Percentiles rank a stretch among this genome's conserved stretches.
Evolutionary conservation across 768 basidiomycete species (phyloP).

Genomic region (Mycena floridula): DNA sequence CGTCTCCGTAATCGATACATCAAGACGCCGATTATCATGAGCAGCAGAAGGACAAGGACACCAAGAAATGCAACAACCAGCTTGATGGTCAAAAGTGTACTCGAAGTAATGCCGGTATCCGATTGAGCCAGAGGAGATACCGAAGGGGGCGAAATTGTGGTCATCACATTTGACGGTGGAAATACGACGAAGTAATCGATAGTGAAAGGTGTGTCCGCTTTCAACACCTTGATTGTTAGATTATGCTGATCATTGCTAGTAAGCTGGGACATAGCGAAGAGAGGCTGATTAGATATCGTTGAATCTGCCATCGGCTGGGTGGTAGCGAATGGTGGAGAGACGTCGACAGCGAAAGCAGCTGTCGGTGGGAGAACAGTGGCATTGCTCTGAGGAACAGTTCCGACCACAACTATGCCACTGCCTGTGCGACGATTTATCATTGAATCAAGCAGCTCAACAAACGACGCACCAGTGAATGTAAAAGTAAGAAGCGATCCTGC

Average conservation of each 20-base stretch:
- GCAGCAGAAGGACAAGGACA: slow-evolving; percentile 13
- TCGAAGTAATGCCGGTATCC: neutral
- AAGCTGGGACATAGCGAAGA: slow-evolving; percentile 29
- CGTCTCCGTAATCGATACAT: neutral
- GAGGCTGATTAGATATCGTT: slow-evolving; percentile 31
- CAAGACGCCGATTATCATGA: slow-evolving; percentile 9
- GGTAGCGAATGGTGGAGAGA: slow-evolving; percentile 23
- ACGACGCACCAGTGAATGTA: slow-evolving; percentile 33
- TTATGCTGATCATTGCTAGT: slow-evolving; percentile 25
- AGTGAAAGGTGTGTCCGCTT: slow-evolving; percentile 29
- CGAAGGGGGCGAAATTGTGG: neutral
- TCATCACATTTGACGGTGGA: slow-evolving; percentile 12
- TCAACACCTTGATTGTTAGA: slow-evolving; percentile 33
- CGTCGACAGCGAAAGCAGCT: slow-evolving; percentile 34
- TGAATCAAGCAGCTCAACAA: too few relatives aligned
- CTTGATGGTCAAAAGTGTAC: slow-evolving; percentile 12
- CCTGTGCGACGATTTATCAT: too few relatives aligned
- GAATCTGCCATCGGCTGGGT: slow-evolving; percentile 27
- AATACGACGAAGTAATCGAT: slow-evolving; percentile 33
- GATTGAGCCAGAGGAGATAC: neutral
- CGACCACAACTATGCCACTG: slow-evolving; percentile 39
- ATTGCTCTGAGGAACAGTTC: slow-evolving; percentile 37
- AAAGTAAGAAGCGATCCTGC: slow-evolving; percentile 26
- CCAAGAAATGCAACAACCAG: slow-evolving; percentile 22
- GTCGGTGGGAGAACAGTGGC: slow-evolving; percentile 26